Evolutionary conservation across 2,329 filamentous ascomycete species (phyloP), one percentile per base, ranked within the genome.

Genomic region (Pseudogymnoascus sp.): DNA sequence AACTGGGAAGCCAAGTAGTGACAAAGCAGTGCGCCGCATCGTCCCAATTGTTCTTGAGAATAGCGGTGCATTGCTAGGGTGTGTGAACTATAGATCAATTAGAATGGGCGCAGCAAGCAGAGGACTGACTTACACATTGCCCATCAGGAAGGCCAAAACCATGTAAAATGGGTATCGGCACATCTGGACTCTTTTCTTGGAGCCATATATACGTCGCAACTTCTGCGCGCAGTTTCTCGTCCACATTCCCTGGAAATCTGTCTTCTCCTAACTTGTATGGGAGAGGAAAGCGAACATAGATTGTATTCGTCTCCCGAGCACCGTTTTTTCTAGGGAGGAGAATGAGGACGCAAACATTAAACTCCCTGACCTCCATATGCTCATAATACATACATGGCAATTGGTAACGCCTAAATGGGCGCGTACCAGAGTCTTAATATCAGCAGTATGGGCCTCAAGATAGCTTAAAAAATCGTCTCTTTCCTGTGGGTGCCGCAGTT

Each of bases 211-310:
- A 78, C 0, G 75, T 75, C 1, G 71, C 76, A 16, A 71, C 74
- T 68, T 78, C 76, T 62, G 69, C 69, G 7, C 70, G 65, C 1
- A 79, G 23, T 70, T 80, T 79, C 69, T 80, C 77, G 40, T 79
- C 75, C 8, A 73, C 71, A 39, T 73, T 78, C 10, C 76, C 77
- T 5, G 75, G 75, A 62, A 70, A 65, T 6, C 60, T 67, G 5
- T 62, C 61, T 61, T 79, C 77, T 4, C 76, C 77, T 10, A 77
- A 64, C 60, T 73, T 74, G 66, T 72, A 72, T 40, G 72, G 72
- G 62, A 75, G 65, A 54, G 75, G 69, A 63, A 72, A 71, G 11
- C 71, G 21, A 61, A 66, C 60, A 75, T 16, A 40, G 6, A 40
- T 5, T 40, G 14, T 40, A 5, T n/a, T 40, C 14, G 37, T 2